Evolutionary conservation across 1,139 yeast species (phyloP), one percentile per base, ranked within the genome.

Genomic region (Taiozyma sp.): DNA sequence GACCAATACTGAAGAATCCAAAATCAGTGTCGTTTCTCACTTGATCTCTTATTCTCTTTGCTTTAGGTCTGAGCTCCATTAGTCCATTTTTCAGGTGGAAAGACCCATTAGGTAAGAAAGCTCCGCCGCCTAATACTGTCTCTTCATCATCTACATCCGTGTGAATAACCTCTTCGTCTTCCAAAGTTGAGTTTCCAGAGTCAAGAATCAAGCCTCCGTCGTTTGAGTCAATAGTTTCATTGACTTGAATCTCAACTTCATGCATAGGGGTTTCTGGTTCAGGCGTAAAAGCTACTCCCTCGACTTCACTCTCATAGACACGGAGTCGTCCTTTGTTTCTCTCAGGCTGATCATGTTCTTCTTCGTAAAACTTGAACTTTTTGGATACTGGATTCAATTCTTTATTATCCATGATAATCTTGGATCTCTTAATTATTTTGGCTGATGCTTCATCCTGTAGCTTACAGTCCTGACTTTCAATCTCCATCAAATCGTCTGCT

Each of bases 1-100:
- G 36, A 5, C 43, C 28, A 24, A 43, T 39, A 8, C 44, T 39
- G 24, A 51, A 53, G 36, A 51, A 53, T 8, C 53, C 54, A 48
- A 23, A 43, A 9, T 28, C 43, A 4, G 44, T 46, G 38, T 51
- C 51, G 10, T 42, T 16, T 34, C 39, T 48, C 24, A 51, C 48
- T 30, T 29, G 16, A 38, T 43, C 24, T 28, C 43, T 50, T 24
- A 41, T 45, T 27, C 24, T 38, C 23, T 29, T 19, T 10, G 46
- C 29, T 23, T 30, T 42, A 7, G 32, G 24, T 2, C 14, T 38
- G 13, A 38, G 24, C 24, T 38, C 24, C 7, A 19, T 38, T 13
- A 12, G 16, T 10, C 41, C 41, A 12, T 38, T 32, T 7, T 32
- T n/a, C 36, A 32, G 8, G 19, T 32, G 19, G 36, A 28, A 43